Base-by-base conservation (phyloP, 805 yeast genomes). In the Ogataea paradorogensis region DNA sequence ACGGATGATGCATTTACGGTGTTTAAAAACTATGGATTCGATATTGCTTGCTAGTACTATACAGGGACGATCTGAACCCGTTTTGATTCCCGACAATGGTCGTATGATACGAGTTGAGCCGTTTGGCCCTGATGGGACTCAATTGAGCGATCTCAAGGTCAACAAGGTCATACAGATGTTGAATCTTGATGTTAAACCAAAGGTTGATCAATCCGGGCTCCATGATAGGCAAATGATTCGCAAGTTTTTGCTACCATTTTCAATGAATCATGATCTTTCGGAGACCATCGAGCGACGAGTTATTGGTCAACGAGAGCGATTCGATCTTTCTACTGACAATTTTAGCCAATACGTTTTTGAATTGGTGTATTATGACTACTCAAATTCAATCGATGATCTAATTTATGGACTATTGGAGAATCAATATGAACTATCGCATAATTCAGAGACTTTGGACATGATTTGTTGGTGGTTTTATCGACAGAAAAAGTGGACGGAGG, bases 341-440 rank as follows among this genome's bases (percentile, higher is more conserved):
- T 22, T 32, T 9, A 10, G 7, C 10, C 35, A 32, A 13, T 23
- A 22, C 22, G 35, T 32, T 18, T 9, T 13, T n/a, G 18, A 21
- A 15, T 23, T 32, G 35, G 35, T 32, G 15, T 7, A 9, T 9
- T 21, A 32, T n/a, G 27, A 23, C 28, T 29, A 29, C 23, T 11
- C 18, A 11, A 15, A 22, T 13, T 7, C n/a, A 5, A 9, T 23
- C 4, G 25, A 23, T 23, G 28, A 26, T 26, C 28, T 26, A 13
- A 13, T 26, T 10, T 14, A 23, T 23, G 25, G 13, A 5, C 27
- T 38, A 18, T 24, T 38, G 27, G 27, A 27, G 21, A 27, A 14
- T 20, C 21, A 28, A 27, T 38, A 32, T 24, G 37, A 38, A 29
- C 23, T 32, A n/a, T 9, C n/a, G 27, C 42, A 38, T 25, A 32